Conservation (phyloP, 2,329 filamentous ascomycete species). For the Botrytis hyacinthi region DNA sequence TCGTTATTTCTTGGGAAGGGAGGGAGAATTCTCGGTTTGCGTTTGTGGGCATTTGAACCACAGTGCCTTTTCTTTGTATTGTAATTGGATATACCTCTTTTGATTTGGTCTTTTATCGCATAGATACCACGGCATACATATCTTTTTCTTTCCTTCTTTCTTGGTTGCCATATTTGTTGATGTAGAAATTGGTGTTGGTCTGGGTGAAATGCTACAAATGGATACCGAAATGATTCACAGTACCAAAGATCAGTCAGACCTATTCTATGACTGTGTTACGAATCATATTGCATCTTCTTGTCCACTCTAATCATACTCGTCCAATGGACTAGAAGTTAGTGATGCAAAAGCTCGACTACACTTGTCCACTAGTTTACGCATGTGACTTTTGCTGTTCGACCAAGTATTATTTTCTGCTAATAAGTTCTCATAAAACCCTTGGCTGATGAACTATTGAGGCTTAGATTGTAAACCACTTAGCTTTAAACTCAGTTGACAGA, state of each 20-base stretch:
- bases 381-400: background rate
- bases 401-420: background rate
- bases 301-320: background rate
- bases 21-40: background rate
- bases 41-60: background rate
- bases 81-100: slow-evolving; percentile 20
- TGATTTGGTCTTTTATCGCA: slow-evolving; percentile 24
- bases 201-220: background rate
- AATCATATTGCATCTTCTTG: background rate
- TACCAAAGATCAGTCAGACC: background rate
- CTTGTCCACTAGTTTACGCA: background rate
- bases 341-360: background rate
- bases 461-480: background rate
- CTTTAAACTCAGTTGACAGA: background rate
- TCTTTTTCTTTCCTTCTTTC: slow-evolving; percentile 19
- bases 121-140: slow-evolving; percentile 34
- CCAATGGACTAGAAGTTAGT: background rate
- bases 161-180: background rate
- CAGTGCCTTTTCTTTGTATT: background rate
- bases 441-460: background rate
- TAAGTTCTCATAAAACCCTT: background rate
- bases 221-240: background rate
- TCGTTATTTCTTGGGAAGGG: background rate
- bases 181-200: background rate
- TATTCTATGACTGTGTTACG: background rate